Conservation (phyloP, 495 filamentous ascomycete genomes). For the Viridothelium virens region DNA sequence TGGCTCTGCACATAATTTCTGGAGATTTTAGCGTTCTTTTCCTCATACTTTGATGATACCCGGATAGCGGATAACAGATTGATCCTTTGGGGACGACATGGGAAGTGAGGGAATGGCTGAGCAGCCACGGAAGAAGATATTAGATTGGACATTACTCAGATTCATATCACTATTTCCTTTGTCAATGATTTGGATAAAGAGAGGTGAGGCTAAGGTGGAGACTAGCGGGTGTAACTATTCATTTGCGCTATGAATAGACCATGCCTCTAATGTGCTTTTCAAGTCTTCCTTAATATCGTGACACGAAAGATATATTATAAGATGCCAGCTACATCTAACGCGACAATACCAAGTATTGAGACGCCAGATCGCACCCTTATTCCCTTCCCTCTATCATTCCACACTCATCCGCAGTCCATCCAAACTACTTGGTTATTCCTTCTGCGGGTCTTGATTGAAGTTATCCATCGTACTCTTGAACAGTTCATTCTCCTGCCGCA, state of each 20-base stretch:
- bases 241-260: neutral
- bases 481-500: too few species aligned
- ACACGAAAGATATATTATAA: too few species aligned
- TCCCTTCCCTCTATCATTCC: too few species aligned
- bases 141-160: slow-evolving; percentile 6
- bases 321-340: too few species aligned
- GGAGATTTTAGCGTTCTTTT: neutral
- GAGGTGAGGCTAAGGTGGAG: neutral
- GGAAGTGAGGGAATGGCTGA: neutral
- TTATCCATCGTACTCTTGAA: too few species aligned
- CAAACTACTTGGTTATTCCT: too few species aligned
- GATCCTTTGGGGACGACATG: neutral
- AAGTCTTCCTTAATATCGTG: neutral
- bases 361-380: too few species aligned
- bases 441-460: too few species aligned
- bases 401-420: too few species aligned
- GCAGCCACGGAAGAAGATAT: neutral
- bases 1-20: neutral
- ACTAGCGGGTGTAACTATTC: neutral
- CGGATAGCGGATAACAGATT: slow-evolving; percentile 10
- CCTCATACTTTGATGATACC: neutral
- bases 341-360: too few species aligned
- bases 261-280: neutral
- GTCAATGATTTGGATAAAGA: neutral
- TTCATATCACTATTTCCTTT: neutral